Evolutionary conservation across 2,329 filamentous ascomycete species (phyloP).

Genomic region (Diaporthe sp.): DNA sequence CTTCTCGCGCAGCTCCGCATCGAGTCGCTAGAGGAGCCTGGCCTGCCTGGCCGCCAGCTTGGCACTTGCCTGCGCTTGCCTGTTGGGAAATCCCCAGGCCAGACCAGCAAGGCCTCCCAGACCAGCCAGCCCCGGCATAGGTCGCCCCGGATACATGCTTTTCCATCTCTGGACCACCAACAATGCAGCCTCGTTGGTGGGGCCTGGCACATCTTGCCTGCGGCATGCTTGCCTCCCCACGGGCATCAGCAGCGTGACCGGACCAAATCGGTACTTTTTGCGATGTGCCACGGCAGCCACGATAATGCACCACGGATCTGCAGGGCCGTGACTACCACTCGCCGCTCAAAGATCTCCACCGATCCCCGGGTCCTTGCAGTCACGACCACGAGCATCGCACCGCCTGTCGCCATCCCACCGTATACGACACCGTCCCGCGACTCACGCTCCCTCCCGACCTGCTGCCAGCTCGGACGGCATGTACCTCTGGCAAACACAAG

Average conservation of each 20-base stretch:
- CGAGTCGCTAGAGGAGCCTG: not conserved
- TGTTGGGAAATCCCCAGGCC: not conserved
- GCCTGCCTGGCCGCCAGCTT: not conserved
- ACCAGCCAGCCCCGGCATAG: not conserved
- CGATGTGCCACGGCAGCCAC: conserved; percentile 30
- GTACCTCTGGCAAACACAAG: not conserved
- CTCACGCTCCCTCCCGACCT: not conserved
- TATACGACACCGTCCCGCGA: conserved; percentile 2
- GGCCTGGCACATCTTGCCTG: conserved; percentile 2
- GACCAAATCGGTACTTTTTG: conserved; percentile 29
- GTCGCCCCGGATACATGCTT: conserved; percentile 3
- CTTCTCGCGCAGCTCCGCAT: conserved; percentile 7
- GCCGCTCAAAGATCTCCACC: conserved; percentile 15
- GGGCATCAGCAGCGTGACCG: conserved; percentile 22
- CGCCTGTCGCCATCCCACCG: not conserved
- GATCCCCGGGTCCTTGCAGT: conserved; percentile 35
- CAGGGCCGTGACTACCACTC: conserved; percentile 24
- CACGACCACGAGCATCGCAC: conserved; percentile 23
- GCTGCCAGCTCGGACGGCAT: not conserved
- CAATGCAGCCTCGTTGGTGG: conserved; percentile 7
- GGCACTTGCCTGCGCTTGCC: conserved; percentile 2
- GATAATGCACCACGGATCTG: conserved; percentile 32
- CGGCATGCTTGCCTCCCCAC: conserved; percentile 18
- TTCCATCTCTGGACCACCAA: conserved; percentile 17
- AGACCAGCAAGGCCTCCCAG: not conserved